Conservation (phyloP, 495 filamentous ascomycete genomes). For the Elaphomyces granulatus region DNA sequence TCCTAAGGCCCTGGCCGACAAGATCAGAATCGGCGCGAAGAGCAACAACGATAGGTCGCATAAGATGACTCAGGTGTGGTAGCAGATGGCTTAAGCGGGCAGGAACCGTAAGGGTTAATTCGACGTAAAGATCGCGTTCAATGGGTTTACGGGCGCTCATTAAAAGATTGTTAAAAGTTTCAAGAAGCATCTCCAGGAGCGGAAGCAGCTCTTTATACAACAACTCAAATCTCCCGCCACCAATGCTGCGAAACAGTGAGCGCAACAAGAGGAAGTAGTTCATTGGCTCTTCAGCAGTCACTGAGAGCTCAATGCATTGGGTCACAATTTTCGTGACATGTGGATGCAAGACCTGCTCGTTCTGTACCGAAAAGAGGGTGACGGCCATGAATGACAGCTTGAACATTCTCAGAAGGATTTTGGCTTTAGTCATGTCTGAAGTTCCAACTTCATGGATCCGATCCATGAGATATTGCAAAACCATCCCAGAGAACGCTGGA, state of each 20-base stretch:
- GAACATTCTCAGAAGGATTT: slow-evolving; percentile 86
- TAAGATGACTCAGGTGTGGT: slow-evolving; percentile 92
- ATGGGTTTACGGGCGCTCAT: slow-evolving; percentile 74
- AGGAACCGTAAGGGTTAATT: slow-evolving; percentile 90
- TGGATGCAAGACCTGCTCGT: slow-evolving; percentile 87
- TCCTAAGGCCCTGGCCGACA: slow-evolving; percentile 85
- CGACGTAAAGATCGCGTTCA: slow-evolving; percentile 92
- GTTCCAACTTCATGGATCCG: slow-evolving; percentile 90
- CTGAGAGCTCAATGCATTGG: slow-evolving; percentile 88
- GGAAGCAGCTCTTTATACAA: slow-evolving; percentile 97
- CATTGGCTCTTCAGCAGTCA: slow-evolving; percentile 91
- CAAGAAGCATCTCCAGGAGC: slow-evolving; percentile 88
- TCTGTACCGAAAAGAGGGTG: slow-evolving; percentile 83
- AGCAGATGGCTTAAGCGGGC: slow-evolving; percentile 88
- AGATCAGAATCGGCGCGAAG: slow-evolving; percentile 82
- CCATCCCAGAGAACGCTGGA: slow-evolving; percentile 94
- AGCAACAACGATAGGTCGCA: slow-evolving; percentile 93
- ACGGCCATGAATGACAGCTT: slow-evolving; percentile 99
- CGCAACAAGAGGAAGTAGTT: slow-evolving; percentile 94
- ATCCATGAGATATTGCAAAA: slow-evolving; percentile 92
- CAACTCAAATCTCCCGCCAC: slow-evolving; percentile 91
- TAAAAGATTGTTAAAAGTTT: slow-evolving; percentile 89
- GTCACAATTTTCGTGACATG: slow-evolving; percentile 95
- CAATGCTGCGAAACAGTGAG: slow-evolving; percentile 89
- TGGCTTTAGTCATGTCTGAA: slow-evolving; percentile 74